phyloP scores from a whole-genome alignment of 2,329 filamentous ascomycete species.

The Penicillium sp. region DNA sequence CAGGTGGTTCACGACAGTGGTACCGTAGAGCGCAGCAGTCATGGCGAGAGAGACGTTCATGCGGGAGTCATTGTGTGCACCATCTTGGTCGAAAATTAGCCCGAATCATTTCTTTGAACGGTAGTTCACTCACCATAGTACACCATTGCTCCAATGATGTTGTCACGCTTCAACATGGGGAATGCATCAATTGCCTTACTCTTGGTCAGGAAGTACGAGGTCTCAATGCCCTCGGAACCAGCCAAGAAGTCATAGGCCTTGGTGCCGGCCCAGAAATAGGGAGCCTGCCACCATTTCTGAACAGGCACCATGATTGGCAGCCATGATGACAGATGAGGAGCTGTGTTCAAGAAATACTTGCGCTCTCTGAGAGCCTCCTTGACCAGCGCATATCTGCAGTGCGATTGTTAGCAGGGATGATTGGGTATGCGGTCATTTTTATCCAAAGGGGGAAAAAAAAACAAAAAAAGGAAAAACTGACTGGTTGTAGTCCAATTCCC shows the following conservation, averaged over 20 bases:
- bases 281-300: conserved; percentile 79
- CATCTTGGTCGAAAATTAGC: conserved; percentile 53
- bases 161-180: conserved; percentile 80
- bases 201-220: conserved; percentile 81
- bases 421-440: neutral
- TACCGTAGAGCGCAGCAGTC: conserved; percentile 83
- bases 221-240: conserved; percentile 82
- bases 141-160: conserved; percentile 75
- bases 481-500: conserved; percentile 81
- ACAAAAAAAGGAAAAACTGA: conserved; percentile 35
- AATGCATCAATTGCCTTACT: conserved; percentile 85
- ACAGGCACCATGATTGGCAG: conserved; percentile 81
- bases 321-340: conserved; percentile 76
- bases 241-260: conserved; percentile 85
- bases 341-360: conserved; percentile 78
- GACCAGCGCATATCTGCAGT: conserved; percentile 61
- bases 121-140: conserved; percentile 64
- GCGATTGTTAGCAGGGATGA: conserved; percentile 7
- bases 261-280: conserved; percentile 68
- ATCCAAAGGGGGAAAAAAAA: neutral
- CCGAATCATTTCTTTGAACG: neutral
- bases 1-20: conserved; percentile 78
- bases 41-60: conserved; percentile 89
- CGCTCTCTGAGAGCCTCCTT: conserved; percentile 79
- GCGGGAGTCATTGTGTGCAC: conserved; percentile 85